Evolutionary conservation across 768 basidiomycete species (phyloP), one percentile per base, ranked within the genome.

Genomic region (Amanita rubescens): DNA sequence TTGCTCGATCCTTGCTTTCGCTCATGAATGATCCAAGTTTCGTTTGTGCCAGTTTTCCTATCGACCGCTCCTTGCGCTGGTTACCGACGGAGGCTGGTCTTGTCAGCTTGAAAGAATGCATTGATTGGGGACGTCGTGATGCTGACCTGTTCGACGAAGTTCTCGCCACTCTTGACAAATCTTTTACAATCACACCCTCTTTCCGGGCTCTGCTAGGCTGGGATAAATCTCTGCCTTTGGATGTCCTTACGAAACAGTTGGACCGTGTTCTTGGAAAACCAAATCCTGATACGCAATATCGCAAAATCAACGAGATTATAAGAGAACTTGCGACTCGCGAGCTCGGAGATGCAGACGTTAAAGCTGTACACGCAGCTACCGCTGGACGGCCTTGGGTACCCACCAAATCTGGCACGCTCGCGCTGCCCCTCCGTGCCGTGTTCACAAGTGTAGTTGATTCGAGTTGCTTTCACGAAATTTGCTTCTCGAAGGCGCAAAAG

Each of bases 101-200:
- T 19, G 53, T 63, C 11, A 55, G 56, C 3, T 60, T 67, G n/a
- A 54, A 46, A 0, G 53, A 62, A 11, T 74, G 74, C 56, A 62
- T 63, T 17, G 68, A 70, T 37, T 60, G 61, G 15, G 63, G 45
- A n/a, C 59, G 57, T 46, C 60, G 56, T 1, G 51, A 55, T 10
- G 51, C 34, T 25, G 51, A 60, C 37, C 65, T 78, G 2, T 77
- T 74, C 50, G 72, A 78, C 51, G 57, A 65, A 32, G 73, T 77
- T 3, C 58, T 77, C 30, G 57, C 65, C 1, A 59, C 68, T 0
- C 60, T 76, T 42, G 65, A 67, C 25, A 32, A 55, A 6, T 24
- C 39, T 15, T 48, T 67, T 11, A 53, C 42, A 7, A 49, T 72
- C 12, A 64, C 69, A 1, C 38, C 59, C 5, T 63, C 68, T 0